Evolutionary conservation across 1,284 basidiomycete species (phyloP).

Genomic region (Entoloma clypeatum): DNA sequence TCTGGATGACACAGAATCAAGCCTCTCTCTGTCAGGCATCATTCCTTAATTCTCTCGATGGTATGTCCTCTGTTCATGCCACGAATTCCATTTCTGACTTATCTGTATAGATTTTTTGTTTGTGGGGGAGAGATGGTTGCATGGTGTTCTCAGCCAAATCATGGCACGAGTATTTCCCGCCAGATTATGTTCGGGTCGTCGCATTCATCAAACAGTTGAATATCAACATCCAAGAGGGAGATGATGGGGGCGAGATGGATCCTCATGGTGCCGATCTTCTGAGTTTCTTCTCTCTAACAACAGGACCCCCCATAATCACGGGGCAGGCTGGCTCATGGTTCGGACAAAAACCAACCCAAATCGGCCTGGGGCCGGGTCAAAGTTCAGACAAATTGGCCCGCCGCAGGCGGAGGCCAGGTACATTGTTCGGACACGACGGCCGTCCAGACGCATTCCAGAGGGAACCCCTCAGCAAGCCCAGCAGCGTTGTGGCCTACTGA

Average conservation of each 20-base stretch:
- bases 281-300: too few species aligned
- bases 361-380: too few species aligned
- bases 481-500: too few species aligned
- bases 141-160: conserved; percentile 55
- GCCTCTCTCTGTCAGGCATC: conserved; percentile 33
- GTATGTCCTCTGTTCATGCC: conserved; percentile 16
- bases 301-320: too few species aligned
- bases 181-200: conserved; percentile 59
- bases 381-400: too few species aligned
- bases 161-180: conserved; percentile 56
- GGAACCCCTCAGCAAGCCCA: too few species aligned
- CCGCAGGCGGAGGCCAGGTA: too few species aligned
- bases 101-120: conserved; percentile 40
- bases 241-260: conserved; percentile 51
- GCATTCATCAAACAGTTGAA: conserved; percentile 62
- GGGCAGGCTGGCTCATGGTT: too few species aligned
- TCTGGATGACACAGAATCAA: conserved; percentile 31
- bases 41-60: conserved; percentile 31
- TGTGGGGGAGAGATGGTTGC: conserved; percentile 56
- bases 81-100: neutral
- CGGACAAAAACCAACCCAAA: too few species aligned
- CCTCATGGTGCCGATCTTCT: conserved; percentile 26
- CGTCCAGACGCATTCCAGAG: too few species aligned
- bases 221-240: conserved; percentile 49
- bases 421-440: too few species aligned